Percentiles rank a stretch among this genome's conserved stretches.
Conservation (phyloP, 129 eudicot genomes). For the Artemisia argyi region DNA sequence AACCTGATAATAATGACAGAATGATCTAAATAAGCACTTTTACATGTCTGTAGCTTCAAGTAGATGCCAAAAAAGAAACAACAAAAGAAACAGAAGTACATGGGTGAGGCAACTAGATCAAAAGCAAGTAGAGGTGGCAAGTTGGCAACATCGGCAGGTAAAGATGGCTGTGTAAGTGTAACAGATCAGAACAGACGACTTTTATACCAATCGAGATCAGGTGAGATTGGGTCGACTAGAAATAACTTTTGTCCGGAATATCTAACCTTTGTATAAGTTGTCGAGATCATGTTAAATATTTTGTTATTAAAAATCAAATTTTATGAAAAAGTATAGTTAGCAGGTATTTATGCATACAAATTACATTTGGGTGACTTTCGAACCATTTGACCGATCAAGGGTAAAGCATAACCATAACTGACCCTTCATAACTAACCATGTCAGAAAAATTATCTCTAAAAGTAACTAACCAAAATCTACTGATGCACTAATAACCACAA, state of each 20-base stretch:
- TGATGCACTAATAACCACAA: background rate
- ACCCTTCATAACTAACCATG: too few relatives aligned
- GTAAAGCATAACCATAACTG: too few relatives aligned
- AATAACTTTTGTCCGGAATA: background rate
- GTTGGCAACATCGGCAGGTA: background rate
- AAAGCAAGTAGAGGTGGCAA: background rate
- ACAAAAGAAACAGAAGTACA: background rate
- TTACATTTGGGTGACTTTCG: background rate
- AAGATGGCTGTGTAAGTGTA: background rate
- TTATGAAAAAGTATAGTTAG: background rate
- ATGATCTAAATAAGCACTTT: constrained; percentile 13
- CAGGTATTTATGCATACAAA: background rate
- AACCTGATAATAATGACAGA: constrained; percentile 51
- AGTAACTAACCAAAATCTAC: too few relatives aligned
- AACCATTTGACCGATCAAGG: background rate
- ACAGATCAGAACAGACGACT: background rate
- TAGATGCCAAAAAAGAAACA: constrained; percentile 7
- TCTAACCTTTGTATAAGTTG: background rate
- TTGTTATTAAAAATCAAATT: too few relatives aligned
- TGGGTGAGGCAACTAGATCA: constrained; percentile 1
- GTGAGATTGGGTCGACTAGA: background rate
- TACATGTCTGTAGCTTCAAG: background rate
- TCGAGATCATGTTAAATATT: background rate
- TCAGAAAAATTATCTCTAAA: too few relatives aligned
- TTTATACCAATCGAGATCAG: background rate